Percentiles rank a stretch among this genome's conserved stretches.
phyloP scores from a whole-genome alignment of 2,329 filamentous ascomycete species.

The Cladosporium sp. region DNA sequence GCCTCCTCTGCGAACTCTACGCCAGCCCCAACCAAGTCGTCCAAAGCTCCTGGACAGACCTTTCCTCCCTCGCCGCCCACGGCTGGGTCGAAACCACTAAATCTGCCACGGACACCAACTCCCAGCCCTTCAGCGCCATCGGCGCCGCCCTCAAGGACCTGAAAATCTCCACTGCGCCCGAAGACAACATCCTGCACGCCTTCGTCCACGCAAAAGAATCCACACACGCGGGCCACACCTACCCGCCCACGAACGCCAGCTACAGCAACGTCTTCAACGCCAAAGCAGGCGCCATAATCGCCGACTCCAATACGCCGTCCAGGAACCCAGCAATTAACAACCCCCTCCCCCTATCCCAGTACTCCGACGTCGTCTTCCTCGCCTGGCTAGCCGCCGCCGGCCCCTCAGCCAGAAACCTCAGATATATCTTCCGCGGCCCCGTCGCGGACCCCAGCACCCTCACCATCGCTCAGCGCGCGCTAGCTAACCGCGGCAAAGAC shows the following conservation, averaged over 20 bases:
- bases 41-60: neutral
- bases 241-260: neutral
- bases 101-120: neutral
- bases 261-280: constrained; percentile 1
- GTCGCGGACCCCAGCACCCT: neutral
- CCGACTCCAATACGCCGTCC: neutral
- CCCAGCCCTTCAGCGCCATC: neutral
- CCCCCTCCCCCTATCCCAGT: constrained; percentile 1
- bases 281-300: neutral
- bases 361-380: constrained; percentile 17
- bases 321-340: neutral
- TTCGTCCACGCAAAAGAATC: neutral
- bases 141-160: neutral
- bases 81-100: neutral
- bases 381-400: constrained; percentile 5
- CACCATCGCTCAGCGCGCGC: neutral
- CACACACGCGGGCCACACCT: neutral
- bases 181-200: neutral
- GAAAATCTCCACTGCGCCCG: constrained; percentile 28
- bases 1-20: neutral
- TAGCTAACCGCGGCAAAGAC: neutral
- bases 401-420: neutral
- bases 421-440: neutral
- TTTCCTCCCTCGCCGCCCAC: neutral
- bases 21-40: neutral